Conservation (phyloP, 169 alveolate species). For the Eimeria acervulina region DNA sequence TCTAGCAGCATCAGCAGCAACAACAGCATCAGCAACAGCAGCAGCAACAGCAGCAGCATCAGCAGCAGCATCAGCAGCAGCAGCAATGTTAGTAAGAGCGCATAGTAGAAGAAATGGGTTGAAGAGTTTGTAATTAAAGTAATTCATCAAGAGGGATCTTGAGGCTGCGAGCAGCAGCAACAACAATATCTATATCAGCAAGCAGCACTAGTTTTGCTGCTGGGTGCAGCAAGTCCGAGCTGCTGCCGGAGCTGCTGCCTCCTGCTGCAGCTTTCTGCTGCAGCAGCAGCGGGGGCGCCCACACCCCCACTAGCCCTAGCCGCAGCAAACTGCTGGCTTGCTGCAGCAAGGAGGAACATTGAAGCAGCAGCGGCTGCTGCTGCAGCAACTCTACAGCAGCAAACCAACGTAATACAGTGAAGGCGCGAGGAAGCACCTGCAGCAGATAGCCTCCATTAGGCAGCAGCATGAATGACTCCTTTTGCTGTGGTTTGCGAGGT, state of each 20-base stretch:
- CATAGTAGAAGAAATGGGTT: no score
- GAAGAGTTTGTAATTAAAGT: neutral
- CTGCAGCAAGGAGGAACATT: slow-evolving; percentile 50
- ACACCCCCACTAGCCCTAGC: slow-evolving; percentile 56
- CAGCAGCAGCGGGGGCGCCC: slow-evolving; percentile 3
- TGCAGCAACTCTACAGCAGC: slow-evolving; percentile 75
- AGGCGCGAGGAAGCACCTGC: slow-evolving; percentile 37
- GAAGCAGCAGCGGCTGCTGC: slow-evolving; percentile 39
- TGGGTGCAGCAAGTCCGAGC: slow-evolving; percentile 45
- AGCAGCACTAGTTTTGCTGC: slow-evolving; percentile 24
- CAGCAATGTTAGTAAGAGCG: neutral
- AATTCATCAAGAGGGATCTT: neutral
- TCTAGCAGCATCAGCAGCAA: slow-evolving; percentile 2
- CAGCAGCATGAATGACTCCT: neutral
- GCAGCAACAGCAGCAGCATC: neutral
- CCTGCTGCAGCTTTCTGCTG: slow-evolving; percentile 44
- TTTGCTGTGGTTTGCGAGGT: neutral
- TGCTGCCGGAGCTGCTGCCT: neutral
- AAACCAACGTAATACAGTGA: slow-evolving; percentile 69
- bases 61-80: slow-evolving; percentile 28
- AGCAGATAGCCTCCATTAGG: slow-evolving; percentile 31
- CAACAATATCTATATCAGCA: neutral
- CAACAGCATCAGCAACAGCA: neutral
- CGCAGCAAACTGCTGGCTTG: slow-evolving; percentile 66
- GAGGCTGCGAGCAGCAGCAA: slow-evolving; percentile 38